Conservation (phyloP, 148 eudicot genomes). For the Rhododendron mucronatum region DNA sequence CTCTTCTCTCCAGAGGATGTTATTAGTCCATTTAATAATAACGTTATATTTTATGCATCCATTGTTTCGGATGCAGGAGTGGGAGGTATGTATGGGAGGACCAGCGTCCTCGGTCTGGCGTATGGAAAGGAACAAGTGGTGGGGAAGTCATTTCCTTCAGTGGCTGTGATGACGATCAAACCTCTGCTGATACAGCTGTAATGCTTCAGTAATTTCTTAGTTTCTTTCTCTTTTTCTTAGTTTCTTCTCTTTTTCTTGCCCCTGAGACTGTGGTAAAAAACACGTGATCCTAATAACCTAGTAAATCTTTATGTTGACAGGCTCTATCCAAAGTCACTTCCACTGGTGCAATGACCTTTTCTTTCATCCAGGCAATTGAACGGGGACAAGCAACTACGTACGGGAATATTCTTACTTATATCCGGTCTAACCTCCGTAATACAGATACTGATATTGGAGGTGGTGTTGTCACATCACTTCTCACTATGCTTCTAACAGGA, state of each 20-base stretch:
- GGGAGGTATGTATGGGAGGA: constrained; percentile 53
- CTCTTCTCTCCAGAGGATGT: background rate
- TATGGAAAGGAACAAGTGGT: constrained; percentile 53
- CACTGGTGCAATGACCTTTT: constrained; percentile 59
- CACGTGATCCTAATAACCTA: background rate
- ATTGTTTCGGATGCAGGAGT: constrained; percentile 22
- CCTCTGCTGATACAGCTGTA: constrained; percentile 60
- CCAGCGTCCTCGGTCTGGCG: constrained; percentile 45
- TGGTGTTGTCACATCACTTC: constrained; percentile 38
- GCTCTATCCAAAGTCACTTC: constrained; percentile 53
- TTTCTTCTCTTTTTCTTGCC: background rate
- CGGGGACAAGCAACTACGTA: constrained; percentile 42
- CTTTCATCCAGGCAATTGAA: constrained; percentile 56
- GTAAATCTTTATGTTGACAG: constrained; percentile 17
- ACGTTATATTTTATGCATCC: background rate
- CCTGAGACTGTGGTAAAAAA: background rate
- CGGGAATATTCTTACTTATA: constrained; percentile 41
- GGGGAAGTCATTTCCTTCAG: constrained; percentile 59
- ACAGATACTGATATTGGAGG: constrained; percentile 24
- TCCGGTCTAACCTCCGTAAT: constrained; percentile 43
- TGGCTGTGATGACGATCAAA: constrained; percentile 60
- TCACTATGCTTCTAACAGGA: constrained; percentile 53
- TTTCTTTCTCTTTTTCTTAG: background rate
- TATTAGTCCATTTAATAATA: background rate
- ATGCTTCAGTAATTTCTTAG: constrained; percentile 1